Conservation (phyloP, 495 filamentous ascomycete species). For the Podospora pseudoanserina region DNA sequence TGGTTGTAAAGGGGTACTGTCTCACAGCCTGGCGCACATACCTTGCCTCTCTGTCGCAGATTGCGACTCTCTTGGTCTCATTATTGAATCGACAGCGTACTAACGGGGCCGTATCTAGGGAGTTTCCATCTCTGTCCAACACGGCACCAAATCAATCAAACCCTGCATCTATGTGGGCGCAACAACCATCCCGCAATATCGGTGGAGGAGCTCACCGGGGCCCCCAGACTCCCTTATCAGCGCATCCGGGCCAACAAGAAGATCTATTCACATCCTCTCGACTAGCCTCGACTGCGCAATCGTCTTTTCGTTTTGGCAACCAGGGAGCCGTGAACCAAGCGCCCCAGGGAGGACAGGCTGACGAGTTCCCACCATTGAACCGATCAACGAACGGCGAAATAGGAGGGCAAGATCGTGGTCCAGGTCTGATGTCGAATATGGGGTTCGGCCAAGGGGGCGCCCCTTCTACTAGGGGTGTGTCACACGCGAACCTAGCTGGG, state of each 20-base stretch:
- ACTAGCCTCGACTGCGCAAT: conserved; percentile 52
- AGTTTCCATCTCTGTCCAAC: conserved; percentile 80
- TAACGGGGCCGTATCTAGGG: conserved; percentile 45
- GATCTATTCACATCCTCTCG: conserved; percentile 55
- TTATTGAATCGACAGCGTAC: conserved; percentile 15
- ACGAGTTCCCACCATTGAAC: conserved; percentile 82
- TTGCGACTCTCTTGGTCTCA: background rate
- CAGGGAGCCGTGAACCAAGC: conserved; percentile 53
- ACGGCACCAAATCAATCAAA: conserved; percentile 51
- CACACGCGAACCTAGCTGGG: conserved; percentile 34
- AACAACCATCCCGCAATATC: conserved; percentile 40
- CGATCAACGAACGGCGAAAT: conserved; percentile 67
- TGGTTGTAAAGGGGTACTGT: conserved; percentile 30
- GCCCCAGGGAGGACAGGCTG: conserved; percentile 64
- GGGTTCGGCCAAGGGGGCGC: conserved; percentile 54
- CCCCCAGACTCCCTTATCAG: conserved; percentile 51
- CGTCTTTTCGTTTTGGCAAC: conserved; percentile 54
- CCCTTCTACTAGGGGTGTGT: conserved; percentile 28
- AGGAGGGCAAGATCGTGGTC: conserved; percentile 61
- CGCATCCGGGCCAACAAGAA: conserved; percentile 56
- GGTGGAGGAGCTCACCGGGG: conserved; percentile 63
- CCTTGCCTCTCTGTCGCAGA: background rate
- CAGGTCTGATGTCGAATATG: conserved; percentile 60
- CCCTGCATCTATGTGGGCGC: conserved; percentile 59
- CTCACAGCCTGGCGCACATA: background rate